These are phyloP conservation scores for Chrysanthemum seticuspe DNA, from an alignment of 129 eudicot genomes.

Conservation along the genomic window DNA sequence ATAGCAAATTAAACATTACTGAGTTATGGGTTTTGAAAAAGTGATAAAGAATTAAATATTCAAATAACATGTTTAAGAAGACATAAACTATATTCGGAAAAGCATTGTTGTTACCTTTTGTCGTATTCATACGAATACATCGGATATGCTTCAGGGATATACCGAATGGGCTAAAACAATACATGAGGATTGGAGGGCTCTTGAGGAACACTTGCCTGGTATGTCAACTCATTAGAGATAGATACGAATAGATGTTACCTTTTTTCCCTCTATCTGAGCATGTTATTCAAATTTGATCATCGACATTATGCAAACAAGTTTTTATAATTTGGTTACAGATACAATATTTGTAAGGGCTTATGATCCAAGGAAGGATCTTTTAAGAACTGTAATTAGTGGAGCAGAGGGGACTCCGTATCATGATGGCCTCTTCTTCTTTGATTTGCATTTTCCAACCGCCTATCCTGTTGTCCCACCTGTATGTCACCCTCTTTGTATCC, in stretches of 20 bases:
- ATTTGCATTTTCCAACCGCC: conserved; percentile 44
- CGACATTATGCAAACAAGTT: no score
- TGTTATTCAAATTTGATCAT: no score
- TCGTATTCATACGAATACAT: background rate
- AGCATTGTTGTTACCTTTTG: background rate
- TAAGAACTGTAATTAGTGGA: no score
- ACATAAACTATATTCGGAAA: background rate
- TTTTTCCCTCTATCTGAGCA: background rate
- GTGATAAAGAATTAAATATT: no score
- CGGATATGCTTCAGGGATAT: conserved; percentile 32
- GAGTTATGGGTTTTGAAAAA: no score
- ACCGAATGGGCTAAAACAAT: conserved; percentile 60
- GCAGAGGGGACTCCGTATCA: no score
- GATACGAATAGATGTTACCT: background rate
- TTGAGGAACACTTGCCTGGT: conserved; percentile 71
- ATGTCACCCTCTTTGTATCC: conserved; percentile 14
- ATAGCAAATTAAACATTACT: no score
- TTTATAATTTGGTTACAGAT: conserved; percentile 29
- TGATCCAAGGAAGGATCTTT: conserved; percentile 81
- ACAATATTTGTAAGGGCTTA: conserved; percentile 66
- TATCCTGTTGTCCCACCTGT: conserved; percentile 71
- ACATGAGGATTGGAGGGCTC: conserved; percentile 64
- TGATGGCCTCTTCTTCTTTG: conserved; percentile 83
- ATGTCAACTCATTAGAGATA: conserved; percentile 2
- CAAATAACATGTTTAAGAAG: no score